Conservation (phyloP, 1,284 basidiomycete genomes). For the Apiotrichum sp. region DNA sequence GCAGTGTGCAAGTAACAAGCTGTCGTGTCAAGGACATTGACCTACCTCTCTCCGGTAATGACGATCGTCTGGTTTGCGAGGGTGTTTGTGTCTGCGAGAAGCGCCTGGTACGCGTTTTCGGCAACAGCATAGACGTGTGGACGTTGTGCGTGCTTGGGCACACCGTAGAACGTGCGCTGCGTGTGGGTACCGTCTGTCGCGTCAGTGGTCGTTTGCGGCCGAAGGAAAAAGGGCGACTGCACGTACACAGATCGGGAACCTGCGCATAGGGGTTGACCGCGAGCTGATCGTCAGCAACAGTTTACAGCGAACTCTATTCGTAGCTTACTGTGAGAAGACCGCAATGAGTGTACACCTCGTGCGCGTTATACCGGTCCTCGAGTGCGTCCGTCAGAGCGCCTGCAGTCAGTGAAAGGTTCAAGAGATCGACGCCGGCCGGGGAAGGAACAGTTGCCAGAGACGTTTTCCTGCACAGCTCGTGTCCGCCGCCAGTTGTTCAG, state of each 20-base stretch:
- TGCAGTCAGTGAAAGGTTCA: not conserved
- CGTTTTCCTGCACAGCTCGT: no score
- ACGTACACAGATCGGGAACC: conserved; percentile 14
- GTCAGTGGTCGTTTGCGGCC: conserved; percentile 3
- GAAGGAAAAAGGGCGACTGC: no score
- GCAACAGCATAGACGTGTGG: conserved; percentile 16
- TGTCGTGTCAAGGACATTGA: no score
- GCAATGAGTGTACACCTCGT: conserved; percentile 14
- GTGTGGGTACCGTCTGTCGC: conserved; percentile 6
- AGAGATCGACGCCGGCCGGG: no score
- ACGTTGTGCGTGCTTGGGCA: conserved; percentile 7
- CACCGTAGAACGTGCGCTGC: conserved; percentile 12
- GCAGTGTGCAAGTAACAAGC: not conserved
- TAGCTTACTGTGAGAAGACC: conserved; percentile 12
- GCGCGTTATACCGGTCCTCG: conserved; percentile 6
- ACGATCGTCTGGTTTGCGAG: conserved; percentile 15
- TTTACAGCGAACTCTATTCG: no score
- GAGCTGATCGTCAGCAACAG: conserved; percentile 2
- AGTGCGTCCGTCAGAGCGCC: conserved; percentile 15
- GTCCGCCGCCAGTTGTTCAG: no score
- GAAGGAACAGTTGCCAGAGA: no score
- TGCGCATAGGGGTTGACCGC: conserved; percentile 16
- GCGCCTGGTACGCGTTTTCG: conserved; percentile 15
- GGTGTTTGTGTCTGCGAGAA: not conserved
- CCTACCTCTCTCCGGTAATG: conserved; percentile 20